Evolutionary conservation across 2,329 filamentous ascomycete species (phyloP), one percentile per base, ranked within the genome.

Genomic region (Zarea fungicola): DNA sequence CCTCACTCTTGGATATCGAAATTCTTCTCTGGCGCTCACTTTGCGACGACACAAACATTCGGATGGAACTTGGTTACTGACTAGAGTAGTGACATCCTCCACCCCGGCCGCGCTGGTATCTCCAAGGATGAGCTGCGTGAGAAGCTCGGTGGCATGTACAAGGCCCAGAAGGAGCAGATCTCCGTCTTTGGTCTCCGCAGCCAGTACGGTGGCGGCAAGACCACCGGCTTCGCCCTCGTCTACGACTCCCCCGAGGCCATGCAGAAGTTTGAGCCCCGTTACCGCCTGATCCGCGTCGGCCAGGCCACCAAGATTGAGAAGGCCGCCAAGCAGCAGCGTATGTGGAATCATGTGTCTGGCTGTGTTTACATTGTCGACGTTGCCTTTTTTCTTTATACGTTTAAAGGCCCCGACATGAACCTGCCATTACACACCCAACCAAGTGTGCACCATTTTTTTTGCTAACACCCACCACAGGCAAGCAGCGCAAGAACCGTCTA

Each of bases 231-330:
- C 73, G 93, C 90, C 62, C 89, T 97, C 68, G 82, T 99, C 80
- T 99, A 99, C 84, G 93, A 99, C 78, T 95, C 89, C 62, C 79
- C 84, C 70, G 93, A 99, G 83, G 89, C 91, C 67, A 85, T 99
- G 85, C 96, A 96, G 89, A 97, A 97, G 80, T 99, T 97, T 76
- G 93, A 99, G 85, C 93, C 93, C 66, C 86, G 87, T 77, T 96
- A 96, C 87, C 86, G 93, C 76, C 84, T 96, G 65, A 83, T 99
- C 74, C 85, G 93, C 64, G 89, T 96, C 71, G 93, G 92, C 70
- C 80, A 89, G 65, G 92, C 89, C 68, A 81, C 75, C 74, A 97
- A 97, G 89, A 81, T 89, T 74, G 93, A 99, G 87, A 92, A 91
- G 81, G 84, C 93, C 66, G 89, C 84, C 80, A 88, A 93, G 84